Evolutionary conservation across 2,329 filamentous ascomycete genomes (phyloP), one percentile per base, ranked within the genome.

Genomic region (Aureobasidium leucospermi): DNA sequence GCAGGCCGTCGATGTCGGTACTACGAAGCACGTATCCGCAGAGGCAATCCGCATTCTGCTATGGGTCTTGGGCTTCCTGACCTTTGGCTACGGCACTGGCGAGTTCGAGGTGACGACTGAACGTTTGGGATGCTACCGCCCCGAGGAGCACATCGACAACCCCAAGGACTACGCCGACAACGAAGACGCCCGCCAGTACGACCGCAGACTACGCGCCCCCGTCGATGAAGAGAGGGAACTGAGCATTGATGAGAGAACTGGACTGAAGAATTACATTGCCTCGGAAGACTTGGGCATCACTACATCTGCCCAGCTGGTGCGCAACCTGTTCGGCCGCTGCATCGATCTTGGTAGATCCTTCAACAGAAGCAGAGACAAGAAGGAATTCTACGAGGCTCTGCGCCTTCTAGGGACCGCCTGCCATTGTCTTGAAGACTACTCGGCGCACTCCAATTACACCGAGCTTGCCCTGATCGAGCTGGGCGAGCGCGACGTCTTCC

Each of bases 261-360:
- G 92, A n/a, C 96, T 99, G 93, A 99, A 97, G 75, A 97, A 97
- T 72, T 99, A 99, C 73, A 97, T 99, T 65, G 86, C 93, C 62
- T 97, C 96, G 68, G 93, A 97, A 71, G 78, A 76, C 13, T 90
- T 91, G 4, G 82, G 84, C 42, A 96, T 92, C 89, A 90, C 92
- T 1, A 99, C 94, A 19, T 96, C 91, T 63, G 79, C 89, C 7
- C 92, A 89, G 41, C 96, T 70, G 57, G 67, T 73, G 61, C 69
- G 70, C 60, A 69, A 68, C 65, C 76, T 74, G 16, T 77, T 80
- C 49, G 70, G 74, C 28, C 73, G 78, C 55, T 73, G 73, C 23
- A 79, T 80, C 46, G 76, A 79, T 63, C 79, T 75, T 59, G 77
- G 77, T 8, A 69, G 77, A 23, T 61, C 77, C 61, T 80, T 78